Evolutionary conservation across 108 stramenopile species (phyloP).

Genomic region (Cyclotella cryptica): DNA sequence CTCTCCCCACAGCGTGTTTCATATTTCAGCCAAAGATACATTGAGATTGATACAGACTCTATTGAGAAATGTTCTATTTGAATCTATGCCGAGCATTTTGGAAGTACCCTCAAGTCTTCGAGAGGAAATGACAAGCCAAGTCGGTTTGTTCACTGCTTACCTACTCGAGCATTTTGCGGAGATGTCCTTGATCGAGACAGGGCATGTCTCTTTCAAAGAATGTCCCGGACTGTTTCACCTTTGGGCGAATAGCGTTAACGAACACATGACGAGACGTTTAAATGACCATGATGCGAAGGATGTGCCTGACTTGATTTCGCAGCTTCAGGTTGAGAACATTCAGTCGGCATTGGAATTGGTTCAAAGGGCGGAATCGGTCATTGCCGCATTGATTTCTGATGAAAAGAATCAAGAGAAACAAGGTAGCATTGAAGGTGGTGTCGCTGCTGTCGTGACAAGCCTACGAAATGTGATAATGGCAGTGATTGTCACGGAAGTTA

Average conservation of each 20-base stretch:
- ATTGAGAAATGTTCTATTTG: too few species aligned
- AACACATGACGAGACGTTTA: slow-evolving; percentile 36
- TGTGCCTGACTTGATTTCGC: slow-evolving; percentile 26
- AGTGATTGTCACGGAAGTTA: slow-evolving; percentile 33
- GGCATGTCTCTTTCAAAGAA: background rate
- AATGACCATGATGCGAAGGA: slow-evolving; percentile 33
- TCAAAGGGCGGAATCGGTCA: slow-evolving; percentile 29
- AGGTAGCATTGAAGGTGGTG: slow-evolving; percentile 1
- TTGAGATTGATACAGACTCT: slow-evolving; percentile 40
- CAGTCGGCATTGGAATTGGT: slow-evolving; percentile 30
- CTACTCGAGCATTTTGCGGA: slow-evolving; percentile 37
- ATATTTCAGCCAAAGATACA: slow-evolving; percentile 35
- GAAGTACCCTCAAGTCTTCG: too few species aligned
- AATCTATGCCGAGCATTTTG: too few species aligned
- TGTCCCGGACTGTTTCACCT: slow-evolving; percentile 19
- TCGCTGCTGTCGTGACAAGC: slow-evolving; percentile 19
- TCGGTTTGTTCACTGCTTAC: slow-evolving; percentile 37
- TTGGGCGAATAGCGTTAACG: slow-evolving; percentile 32
- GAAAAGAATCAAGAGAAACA: slow-evolving; percentile 20
- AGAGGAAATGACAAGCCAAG: too few species aligned
- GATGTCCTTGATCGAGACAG: slow-evolving; percentile 18
- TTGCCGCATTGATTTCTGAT: slow-evolving; percentile 8
- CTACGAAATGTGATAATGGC: slow-evolving; percentile 27
- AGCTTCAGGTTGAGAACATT: slow-evolving; percentile 37
- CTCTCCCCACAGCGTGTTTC: slow-evolving; percentile 12